phyloP scores from a whole-genome alignment of 2,329 filamentous ascomycete species.

The Chalaropsis ovoidea region DNA sequence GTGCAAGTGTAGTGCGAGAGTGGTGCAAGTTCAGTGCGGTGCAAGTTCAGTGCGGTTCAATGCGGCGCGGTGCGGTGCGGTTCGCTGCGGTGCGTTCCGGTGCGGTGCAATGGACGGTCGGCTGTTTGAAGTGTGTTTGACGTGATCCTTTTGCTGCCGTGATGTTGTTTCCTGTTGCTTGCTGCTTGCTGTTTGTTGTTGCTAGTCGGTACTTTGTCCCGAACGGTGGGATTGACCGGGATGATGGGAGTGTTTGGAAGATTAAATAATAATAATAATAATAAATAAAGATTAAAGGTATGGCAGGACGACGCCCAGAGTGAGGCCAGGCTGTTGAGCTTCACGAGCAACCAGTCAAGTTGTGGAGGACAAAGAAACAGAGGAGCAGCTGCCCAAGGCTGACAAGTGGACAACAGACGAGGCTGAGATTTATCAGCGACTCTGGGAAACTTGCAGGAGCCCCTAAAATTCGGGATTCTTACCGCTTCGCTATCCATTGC shows the following conservation, averaged over 20 bases:
- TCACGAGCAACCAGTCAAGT: neutral
- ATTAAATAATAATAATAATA: neutral
- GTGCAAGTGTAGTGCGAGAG: neutral
- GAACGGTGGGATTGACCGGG: neutral
- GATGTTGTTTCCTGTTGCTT: conserved; percentile 2
- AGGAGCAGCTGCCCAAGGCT: neutral
- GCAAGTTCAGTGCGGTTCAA: neutral
- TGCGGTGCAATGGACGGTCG: neutral
- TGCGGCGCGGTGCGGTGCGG: neutral
- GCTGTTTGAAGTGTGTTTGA: conserved; percentile 12
- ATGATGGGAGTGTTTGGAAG: conserved; percentile 7
- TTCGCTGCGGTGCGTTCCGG: neutral
- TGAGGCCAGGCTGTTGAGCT: neutral
- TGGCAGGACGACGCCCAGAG: neutral
- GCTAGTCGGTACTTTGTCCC: conserved; percentile 1
- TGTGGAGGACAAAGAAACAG: neutral
- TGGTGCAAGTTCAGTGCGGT: neutral
- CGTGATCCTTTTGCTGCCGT: conserved; percentile 11
- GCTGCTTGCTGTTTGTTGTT: neutral
- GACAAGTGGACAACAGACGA: neutral
- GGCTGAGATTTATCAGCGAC: neutral
- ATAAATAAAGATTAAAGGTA: conserved; percentile 5
- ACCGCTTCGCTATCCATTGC: neutral
- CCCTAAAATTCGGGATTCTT: neutral
- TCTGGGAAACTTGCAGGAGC: neutral